Base-by-base conservation (phyloP, 495 filamentous ascomycete genomes). In the Amorphotheca resinae region DNA sequence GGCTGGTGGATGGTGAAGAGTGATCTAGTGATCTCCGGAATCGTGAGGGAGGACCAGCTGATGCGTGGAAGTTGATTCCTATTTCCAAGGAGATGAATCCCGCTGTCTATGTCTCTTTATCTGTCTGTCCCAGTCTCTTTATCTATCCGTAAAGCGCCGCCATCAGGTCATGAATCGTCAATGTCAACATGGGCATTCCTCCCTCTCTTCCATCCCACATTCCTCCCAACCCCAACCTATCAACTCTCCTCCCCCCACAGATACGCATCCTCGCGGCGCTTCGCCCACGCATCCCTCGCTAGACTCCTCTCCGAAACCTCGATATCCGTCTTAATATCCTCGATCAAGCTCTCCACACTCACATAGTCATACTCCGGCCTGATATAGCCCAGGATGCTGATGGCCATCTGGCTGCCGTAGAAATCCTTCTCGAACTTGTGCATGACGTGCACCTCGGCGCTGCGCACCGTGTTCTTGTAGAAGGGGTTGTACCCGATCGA, bases 401-500 rank as follows among this genome's bases (percentile, higher is more conserved):
- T 66, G 38, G 84, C 78, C 67, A 98, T 80, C 38, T 72, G 66
- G 5, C 69, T 73, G 33, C 70, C 80, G 65, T 98, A 98, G 68
- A 98, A 98, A 57, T 95, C 84, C 30, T 56, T 62, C 47, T 23
- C 63, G 67, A 79, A 93, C 45, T 45, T 51, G 63, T 83, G 79
- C 64, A 98, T 70, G 43, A 98, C 72, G 62, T 96, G 89, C 49
- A 95, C 88, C 72, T 96, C 91, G 52, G 89, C 83, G 30, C 74
- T 80, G 15, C 84, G 72, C 30, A 80, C 74, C 17, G 72, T 72
- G 60, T 95, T 95, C 59, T 86, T 87, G 65, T 93, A 95, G 61
- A 85, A 93, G 0, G 87, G 87, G 56, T 95, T 95, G 69, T 83
- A 94, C n/a, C 89, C 87, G 38, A 98, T 89, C 28, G 76, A 82